Percentiles rank a stretch among this genome's conserved stretches.
phyloP scores from a whole-genome alignment of 192 early-diverging fungal species.

The Linnemannia zychae region DNA sequence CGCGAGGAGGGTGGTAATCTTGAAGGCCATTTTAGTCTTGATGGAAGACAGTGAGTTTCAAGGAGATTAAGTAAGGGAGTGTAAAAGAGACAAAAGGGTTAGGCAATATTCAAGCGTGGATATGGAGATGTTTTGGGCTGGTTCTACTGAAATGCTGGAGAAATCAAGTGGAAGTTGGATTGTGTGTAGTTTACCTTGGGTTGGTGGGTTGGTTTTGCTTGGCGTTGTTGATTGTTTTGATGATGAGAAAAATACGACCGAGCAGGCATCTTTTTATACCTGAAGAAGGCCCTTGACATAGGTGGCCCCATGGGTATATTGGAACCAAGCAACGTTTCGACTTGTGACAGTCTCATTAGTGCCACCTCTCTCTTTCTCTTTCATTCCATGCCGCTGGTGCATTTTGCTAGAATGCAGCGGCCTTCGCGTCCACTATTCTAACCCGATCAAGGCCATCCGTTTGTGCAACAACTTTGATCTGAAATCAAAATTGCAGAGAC shows the following conservation, averaged over 20 bases:
- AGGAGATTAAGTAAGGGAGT: not conserved
- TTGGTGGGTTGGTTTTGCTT: not conserved
- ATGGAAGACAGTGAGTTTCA: not conserved
- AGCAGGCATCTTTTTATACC: slow-evolving; percentile 1
- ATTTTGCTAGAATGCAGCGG: not conserved
- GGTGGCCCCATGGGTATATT: not conserved
- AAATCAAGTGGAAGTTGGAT: not conserved
- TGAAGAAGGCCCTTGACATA: not conserved
- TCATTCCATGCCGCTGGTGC: not conserved
- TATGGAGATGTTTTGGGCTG: not conserved
- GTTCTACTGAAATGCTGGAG: not conserved
- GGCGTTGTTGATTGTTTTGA: not conserved
- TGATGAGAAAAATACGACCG: not conserved
- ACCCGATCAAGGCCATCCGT: not conserved
- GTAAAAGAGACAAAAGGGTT: not conserved
- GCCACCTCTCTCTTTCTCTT: not conserved
- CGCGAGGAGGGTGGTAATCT: not conserved
- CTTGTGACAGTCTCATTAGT: not conserved
- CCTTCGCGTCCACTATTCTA: not conserved
- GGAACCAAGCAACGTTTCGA: not conserved
- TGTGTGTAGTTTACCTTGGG: not conserved
- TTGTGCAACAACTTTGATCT: not conserved
- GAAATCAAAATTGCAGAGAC: not conserved
- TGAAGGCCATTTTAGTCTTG: not conserved
- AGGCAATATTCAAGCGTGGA: not conserved